These are phyloP conservation scores for Ophiostoma angusticollis DNA, from an alignment of 2,329 filamentous ascomycete species.

Conservation along the genomic window DNA sequence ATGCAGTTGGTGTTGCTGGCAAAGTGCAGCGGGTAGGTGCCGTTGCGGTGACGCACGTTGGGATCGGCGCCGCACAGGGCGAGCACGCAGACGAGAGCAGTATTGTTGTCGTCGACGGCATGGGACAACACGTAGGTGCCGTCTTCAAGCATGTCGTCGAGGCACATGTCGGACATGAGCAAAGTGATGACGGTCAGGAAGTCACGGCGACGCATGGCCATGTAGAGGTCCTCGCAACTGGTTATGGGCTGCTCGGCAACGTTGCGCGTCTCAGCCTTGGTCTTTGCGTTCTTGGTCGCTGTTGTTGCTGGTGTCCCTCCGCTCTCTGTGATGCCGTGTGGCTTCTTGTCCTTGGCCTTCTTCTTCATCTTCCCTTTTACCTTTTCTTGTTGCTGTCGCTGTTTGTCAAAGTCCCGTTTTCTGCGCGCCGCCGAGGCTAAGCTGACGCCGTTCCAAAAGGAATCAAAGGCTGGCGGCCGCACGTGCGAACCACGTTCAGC, in stretches of 20 bases:
- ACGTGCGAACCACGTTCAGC: not conserved
- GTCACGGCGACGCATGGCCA: constrained; percentile 3
- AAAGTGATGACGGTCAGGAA: constrained; percentile 5
- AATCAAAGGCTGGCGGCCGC: constrained; percentile 1
- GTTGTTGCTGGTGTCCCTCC: not conserved
- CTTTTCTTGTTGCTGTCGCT: not conserved
- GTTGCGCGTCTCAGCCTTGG: not conserved
- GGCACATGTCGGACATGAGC: constrained; percentile 5
- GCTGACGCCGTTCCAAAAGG: constrained; percentile 1
- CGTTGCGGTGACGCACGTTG: constrained; percentile 9
- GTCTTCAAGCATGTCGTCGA: constrained; percentile 3
- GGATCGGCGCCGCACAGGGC: constrained; percentile 11
- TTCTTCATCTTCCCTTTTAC: not conserved
- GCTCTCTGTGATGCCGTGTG: not conserved
- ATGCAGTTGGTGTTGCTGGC: constrained; percentile 15
- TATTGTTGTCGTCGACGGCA: constrained; percentile 6
- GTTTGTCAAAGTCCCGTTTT: too few species aligned
- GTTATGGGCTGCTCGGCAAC: not conserved
- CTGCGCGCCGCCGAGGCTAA: not conserved
- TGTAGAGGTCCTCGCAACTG: constrained; percentile 1
- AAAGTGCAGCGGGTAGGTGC: constrained; percentile 17
- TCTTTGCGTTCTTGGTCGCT: not conserved
- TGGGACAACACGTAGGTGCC: constrained; percentile 3
- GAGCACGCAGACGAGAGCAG: constrained; percentile 5
- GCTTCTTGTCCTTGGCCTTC: not conserved